Conservation (phyloP, 2,329 filamentous ascomycete species). For the Aspergillus carbonarius region DNA sequence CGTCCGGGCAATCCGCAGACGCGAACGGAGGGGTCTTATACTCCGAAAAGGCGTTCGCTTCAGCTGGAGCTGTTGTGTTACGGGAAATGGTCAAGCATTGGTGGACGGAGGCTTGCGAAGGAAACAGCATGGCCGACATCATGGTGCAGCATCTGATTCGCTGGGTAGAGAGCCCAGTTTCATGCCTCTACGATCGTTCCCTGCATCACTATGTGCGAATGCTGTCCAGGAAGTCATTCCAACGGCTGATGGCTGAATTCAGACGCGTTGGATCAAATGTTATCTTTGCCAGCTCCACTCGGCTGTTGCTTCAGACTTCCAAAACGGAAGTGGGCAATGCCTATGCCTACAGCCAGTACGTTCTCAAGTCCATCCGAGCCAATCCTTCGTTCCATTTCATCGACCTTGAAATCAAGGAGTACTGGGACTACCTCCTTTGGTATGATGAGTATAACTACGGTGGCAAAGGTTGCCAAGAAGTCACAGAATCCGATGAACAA, state of each 20-base stretch:
- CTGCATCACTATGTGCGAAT: slow-evolving; percentile 97
- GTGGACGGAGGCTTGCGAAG: slow-evolving; percentile 92
- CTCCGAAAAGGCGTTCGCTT: slow-evolving; percentile 89
- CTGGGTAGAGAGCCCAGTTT: slow-evolving; percentile 92
- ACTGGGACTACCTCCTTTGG: slow-evolving; percentile 99
- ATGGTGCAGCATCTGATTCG: slow-evolving; percentile 96
- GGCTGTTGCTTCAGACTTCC: slow-evolving; percentile 88
- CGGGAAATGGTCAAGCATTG: slow-evolving; percentile 98
- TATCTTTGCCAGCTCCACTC: slow-evolving; percentile 88
- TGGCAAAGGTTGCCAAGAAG: slow-evolving; percentile 83
- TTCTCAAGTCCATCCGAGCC: slow-evolving; percentile 92
- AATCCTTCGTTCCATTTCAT: slow-evolving; percentile 97
- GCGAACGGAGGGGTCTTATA: slow-evolving; percentile 66
- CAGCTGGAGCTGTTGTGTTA: slow-evolving; percentile 82
- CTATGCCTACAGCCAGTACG: slow-evolving; percentile 95
- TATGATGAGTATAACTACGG: slow-evolving; percentile 99
- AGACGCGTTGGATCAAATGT: slow-evolving; percentile 91
- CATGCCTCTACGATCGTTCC: slow-evolving; percentile 91
- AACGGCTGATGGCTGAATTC: slow-evolving; percentile 97
- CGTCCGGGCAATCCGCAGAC: slow-evolving; percentile 63
- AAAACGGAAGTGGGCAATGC: slow-evolving; percentile 97
- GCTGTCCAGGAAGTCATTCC: slow-evolving; percentile 96
- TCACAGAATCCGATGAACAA: slow-evolving; percentile 74
- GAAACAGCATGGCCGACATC: slow-evolving; percentile 92
- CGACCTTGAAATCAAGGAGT: slow-evolving; percentile 95